phyloP scores from a whole-genome alignment of 2,329 filamentous ascomycete genomes.

The Penicillium brevicompactum region DNA sequence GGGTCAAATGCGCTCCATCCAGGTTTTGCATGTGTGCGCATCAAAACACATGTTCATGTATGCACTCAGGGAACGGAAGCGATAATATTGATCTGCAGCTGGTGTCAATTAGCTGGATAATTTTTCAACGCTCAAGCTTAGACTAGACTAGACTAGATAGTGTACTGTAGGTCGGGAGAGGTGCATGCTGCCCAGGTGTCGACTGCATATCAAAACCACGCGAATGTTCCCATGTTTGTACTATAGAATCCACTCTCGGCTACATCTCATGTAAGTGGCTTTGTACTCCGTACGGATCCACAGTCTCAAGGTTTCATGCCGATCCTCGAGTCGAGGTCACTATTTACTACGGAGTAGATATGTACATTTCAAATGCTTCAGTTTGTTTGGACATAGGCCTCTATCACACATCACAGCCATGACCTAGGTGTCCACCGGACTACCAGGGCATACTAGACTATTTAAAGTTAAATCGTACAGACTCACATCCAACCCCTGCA shows the following conservation, averaged over 20 bases:
- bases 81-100: conserved; percentile 13
- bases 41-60: conserved; percentile 4
- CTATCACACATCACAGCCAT: not conserved
- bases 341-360: not conserved
- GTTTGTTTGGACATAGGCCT: not conserved
- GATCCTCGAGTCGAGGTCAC: not conserved
- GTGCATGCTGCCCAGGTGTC: not conserved
- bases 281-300: not conserved
- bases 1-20: not conserved
- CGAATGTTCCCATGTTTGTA: conserved; percentile 15
- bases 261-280: not conserved
- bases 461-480: too few relatives aligned
- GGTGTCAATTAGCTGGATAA: conserved; percentile 9
- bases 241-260: conserved; percentile 16
- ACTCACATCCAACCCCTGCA: too few relatives aligned
- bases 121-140: conserved; percentile 11
- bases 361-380: not conserved
- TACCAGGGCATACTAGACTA: not conserved
- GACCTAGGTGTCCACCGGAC: not conserved
- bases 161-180: not conserved
- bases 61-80: not conserved
- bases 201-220: conserved; percentile 6
- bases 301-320: not conserved
- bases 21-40: not conserved
- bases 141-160: not conserved